Evolutionary conservation across 352 stramenopile species (phyloP).

Genomic region (Halophytophthora batemanensis): DNA sequence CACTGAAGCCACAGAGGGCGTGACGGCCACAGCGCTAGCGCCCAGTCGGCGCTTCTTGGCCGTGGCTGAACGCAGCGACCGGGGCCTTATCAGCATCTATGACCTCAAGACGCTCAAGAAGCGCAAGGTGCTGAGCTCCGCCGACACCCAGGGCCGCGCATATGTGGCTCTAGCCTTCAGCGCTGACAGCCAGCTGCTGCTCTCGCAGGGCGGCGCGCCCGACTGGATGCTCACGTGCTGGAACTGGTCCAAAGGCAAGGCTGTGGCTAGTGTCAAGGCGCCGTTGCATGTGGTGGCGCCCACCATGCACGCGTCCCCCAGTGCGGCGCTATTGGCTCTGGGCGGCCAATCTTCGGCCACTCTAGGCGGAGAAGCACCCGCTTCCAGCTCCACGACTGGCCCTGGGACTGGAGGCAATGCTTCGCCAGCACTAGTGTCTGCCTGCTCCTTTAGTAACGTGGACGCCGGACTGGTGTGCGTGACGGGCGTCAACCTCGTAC

Average conservation of each 20-base stretch:
- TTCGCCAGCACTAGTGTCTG: slow-evolving; percentile 45
- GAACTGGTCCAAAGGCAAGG: slow-evolving; percentile 92
- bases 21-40: slow-evolving; percentile 66
- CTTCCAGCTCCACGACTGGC: slow-evolving; percentile 5
- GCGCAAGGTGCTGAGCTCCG: slow-evolving; percentile 80
- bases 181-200: slow-evolving; percentile 87
- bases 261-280: slow-evolving; percentile 71
- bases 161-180: slow-evolving; percentile 89
- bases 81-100: slow-evolving; percentile 78
- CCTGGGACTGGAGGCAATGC: not conserved
- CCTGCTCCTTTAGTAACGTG: slow-evolving; percentile 86
- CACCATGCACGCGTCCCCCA: slow-evolving; percentile 34
- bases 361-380: slow-evolving; percentile 7
- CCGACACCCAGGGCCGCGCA: slow-evolving; percentile 57
- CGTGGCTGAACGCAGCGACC: slow-evolving; percentile 70
- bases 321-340: slow-evolving; percentile 39
- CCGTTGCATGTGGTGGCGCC: slow-evolving; percentile 53
- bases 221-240: slow-evolving; percentile 90
- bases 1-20: slow-evolving; percentile 68
- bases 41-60: slow-evolving; percentile 74
- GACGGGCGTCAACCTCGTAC: slow-evolving; percentile 73
- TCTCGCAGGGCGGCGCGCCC: slow-evolving; percentile 81
- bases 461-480: slow-evolving; percentile 88
- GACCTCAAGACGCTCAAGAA: slow-evolving; percentile 90
- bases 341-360: slow-evolving; percentile 19